Base-by-base conservation (phyloP, 108 stramenopile species). In the Cyclotella cryptica region DNA sequence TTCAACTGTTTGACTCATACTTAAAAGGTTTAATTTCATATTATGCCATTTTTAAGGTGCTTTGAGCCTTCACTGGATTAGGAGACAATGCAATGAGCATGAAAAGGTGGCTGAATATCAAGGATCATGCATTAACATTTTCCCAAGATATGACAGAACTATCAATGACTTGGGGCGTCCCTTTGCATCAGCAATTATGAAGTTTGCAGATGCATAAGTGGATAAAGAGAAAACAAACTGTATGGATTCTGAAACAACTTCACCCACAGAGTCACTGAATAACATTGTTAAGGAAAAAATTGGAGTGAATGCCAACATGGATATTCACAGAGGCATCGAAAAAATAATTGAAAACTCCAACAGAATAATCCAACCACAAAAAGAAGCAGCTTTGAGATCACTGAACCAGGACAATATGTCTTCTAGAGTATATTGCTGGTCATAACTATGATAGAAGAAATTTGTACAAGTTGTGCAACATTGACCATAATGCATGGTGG, bases 161-260 rank as follows among this genome's bases (percentile, higher is more conserved):
- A 8, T 24, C 11, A 4, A 21, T 6, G 55, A 12, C 12, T 24
- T 57, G 22, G 24, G 55, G 5, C 12, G 3, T 5, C 1, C 19
- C 1, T 57, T 7, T 24, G 3, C 24, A 5, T 12, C 21, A 22
- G 55, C 55, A 24, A 24, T 24, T 22, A 57, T 22, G 8, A 24
- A 24, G 3, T 57, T 57, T 57, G 55, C 55, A 1, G 55, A 57
- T 3, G 12, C 4, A 26, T 12, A 24, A 4, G 22, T 26, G 1
- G 24, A 19, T 12, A 57, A 57, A 57, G 24, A 57, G 55, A 26
- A 21, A 19, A 57, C 55, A 24, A 57, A 57, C 8, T 57, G 55
- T 22, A 57, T 57, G 55, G 55, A 57, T 26, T 35, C 35, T 35
- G 35, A 35, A 35, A 35, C 35, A 2, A 35, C 35, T 35, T 35